Evolutionary conservation across 768 basidiomycete genomes (phyloP), one percentile per base, ranked within the genome.

Genomic region (Calocybe indica): DNA sequence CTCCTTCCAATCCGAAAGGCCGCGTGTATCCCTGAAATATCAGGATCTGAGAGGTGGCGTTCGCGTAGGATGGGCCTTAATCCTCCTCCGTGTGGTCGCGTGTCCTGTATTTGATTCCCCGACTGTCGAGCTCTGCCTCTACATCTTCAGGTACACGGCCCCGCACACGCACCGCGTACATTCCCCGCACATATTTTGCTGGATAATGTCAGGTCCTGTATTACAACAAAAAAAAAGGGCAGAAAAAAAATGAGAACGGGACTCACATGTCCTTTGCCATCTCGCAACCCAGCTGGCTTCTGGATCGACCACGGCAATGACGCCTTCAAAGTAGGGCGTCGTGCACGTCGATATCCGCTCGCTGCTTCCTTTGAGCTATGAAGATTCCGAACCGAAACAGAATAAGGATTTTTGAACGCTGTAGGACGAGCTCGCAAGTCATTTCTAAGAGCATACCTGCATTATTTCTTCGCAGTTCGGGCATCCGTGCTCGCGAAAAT

Each of bases 391-490:
- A n/a, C 30, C 34, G 7, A 38, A 13, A 13, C 7, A 5, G 32
- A 15, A 43, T 2, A 52, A 6, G 28, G 45, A 7, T 31, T 33
- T 13, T 15, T 38, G 35, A 46, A 15, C 15, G 3, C 32, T 33
- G 15, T 31, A 40, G 22, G 12, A 43, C 15, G 37, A 52, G 28
- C 6, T 10, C 6, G 37, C 34, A 14, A 5, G 28, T 15, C 4
- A 10, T 38, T 30, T 15, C 29, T 5, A 42, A 31, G 33, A 35
- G 36, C 78, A 47, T 50, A 94, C 95, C 75, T 93, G 87, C 64
- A 98, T 78, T 55, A 94, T 75, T 61, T 95, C 91, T 57, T 98
- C 95, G 61, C 96, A 99, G 64, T 99, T 99, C 38, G 95, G 95
- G 63, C 96, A 99, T 5, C 96, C 96, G 14, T 73, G 68, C 56